Conservation (phyloP, 1,139 yeast genomes). For the Magnusiomyces suaveolens region DNA sequence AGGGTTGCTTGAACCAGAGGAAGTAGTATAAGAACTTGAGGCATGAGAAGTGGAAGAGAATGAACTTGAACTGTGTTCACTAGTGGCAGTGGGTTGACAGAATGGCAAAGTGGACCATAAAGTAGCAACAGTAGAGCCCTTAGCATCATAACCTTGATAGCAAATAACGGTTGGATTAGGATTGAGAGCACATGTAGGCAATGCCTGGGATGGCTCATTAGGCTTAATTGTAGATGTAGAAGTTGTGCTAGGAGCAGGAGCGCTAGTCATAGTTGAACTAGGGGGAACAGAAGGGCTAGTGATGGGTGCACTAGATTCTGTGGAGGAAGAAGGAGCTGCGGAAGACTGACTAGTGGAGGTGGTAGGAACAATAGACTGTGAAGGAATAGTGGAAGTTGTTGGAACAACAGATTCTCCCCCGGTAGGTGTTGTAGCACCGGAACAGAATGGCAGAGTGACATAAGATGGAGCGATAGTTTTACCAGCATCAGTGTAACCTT, state of each 20-base stretch:
- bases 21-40: neutral
- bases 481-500: neutral
- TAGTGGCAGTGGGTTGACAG: neutral
- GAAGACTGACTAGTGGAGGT: neutral
- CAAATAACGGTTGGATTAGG: constrained; percentile 4
- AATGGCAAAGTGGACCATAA: neutral
- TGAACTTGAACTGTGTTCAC: neutral
- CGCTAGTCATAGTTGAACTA: neutral
- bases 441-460: neutral
- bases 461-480: neutral
- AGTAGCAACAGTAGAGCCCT: neutral
- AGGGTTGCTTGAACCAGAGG: neutral
- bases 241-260: neutral
- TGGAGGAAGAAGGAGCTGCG: neutral
- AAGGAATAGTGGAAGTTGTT: neutral
- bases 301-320: neutral
- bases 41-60: neutral
- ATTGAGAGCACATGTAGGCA: neutral
- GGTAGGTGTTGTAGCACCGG: neutral
- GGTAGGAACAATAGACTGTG: neutral
- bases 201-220: neutral
- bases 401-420: neutral
- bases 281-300: neutral
- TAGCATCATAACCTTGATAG: neutral
- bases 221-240: neutral